Percentiles rank a stretch among this genome's conserved stretches.
Evolutionary conservation across 208 protist genomes (phyloP).

Genomic region (Trypanosoma theileri): DNA sequence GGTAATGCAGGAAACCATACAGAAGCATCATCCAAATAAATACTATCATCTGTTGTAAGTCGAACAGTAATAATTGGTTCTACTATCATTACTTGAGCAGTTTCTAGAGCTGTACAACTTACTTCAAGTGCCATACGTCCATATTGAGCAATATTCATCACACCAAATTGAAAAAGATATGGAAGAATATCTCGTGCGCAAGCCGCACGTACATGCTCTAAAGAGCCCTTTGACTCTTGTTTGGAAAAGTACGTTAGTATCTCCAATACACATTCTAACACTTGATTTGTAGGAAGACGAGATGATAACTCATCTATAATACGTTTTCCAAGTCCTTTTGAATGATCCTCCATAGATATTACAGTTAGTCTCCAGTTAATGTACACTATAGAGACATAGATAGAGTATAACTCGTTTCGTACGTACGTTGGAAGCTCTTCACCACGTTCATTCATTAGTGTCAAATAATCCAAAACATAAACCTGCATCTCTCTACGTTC

Average conservation of each 20-base stretch:
- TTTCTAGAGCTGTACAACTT: constrained; percentile 68
- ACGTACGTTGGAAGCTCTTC: constrained; percentile 64
- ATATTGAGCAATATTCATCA: constrained; percentile 26
- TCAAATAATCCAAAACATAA: constrained; percentile 65
- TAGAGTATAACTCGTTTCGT: constrained; percentile 60
- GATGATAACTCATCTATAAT: constrained; percentile 51
- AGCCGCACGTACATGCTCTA: constrained; percentile 42
- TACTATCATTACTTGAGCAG: constrained; percentile 16
- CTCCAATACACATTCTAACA: constrained; percentile 79
- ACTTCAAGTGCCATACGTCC: constrained; percentile 41
- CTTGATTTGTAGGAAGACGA: constrained; percentile 50
- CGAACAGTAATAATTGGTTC: constrained; percentile 33
- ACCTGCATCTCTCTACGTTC: constrained; percentile 68
- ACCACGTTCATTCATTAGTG: constrained; percentile 29
- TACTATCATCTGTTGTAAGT: constrained; percentile 46
- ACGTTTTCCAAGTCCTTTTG: constrained; percentile 21
- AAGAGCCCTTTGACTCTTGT: constrained; percentile 46
- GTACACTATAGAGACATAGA: constrained; percentile 72
- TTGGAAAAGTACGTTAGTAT: constrained; percentile 65
- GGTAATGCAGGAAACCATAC: constrained; percentile 56
- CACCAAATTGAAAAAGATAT: constrained; percentile 59
- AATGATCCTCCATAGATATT: constrained; percentile 32
- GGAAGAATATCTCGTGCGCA: constrained; percentile 64
- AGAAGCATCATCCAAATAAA: constrained; percentile 52
- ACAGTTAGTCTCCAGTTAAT: constrained; percentile 74